Base-by-base conservation (phyloP, 805 yeast species). In the Candida sanyiensis region DNA sequence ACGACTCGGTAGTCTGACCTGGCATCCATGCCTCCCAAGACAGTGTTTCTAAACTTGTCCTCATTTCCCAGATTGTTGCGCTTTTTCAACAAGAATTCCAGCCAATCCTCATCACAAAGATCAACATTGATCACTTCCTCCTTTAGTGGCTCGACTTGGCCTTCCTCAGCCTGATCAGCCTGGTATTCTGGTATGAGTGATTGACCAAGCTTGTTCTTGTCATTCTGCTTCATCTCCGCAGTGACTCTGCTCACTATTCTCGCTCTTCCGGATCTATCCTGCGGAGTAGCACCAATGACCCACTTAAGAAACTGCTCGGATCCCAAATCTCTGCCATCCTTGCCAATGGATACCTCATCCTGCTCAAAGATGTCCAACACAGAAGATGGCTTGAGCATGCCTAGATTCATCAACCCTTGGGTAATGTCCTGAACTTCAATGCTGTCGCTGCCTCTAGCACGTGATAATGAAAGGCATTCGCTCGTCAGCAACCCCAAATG, bases 371-470 rank as follows among this genome's bases (percentile, higher is more conserved):
- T 69, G 45, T 79, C 86, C 24, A 81, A 55, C 8, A 62, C 36
- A 33, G 68, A 70, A 4, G 70, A 66, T 0, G 90, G 88, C 30
- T 75, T 73, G 13, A 87, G 61, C 30, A 83, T 61, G 12, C 80
- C 83, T 17, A 75, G 57, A 43, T 77, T 75, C 23, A 75, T 69
- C 61, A 89, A 67, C 0, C 93, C 87, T 52, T 77, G 76, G 13
- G 85, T 63, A 6, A 85, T 66, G 56, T 90, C 97, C 43, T 77
- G 81, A 3, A 84, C 56, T 12, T 58, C 66, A 5, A 77, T 66
- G 10, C 66, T 69, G 7, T 65, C 68, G 19, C 72, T 54, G 47
- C 80, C 60, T 3, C 66, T 56, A 16, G 86, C 72, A 5, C 23
- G 29, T 7, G 43, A 19, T 38, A 77, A 65, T 37, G 64, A 64